Conservation (phyloP, 176 grass and related monocot genomes). For the Rhynchospora pubera region DNA sequence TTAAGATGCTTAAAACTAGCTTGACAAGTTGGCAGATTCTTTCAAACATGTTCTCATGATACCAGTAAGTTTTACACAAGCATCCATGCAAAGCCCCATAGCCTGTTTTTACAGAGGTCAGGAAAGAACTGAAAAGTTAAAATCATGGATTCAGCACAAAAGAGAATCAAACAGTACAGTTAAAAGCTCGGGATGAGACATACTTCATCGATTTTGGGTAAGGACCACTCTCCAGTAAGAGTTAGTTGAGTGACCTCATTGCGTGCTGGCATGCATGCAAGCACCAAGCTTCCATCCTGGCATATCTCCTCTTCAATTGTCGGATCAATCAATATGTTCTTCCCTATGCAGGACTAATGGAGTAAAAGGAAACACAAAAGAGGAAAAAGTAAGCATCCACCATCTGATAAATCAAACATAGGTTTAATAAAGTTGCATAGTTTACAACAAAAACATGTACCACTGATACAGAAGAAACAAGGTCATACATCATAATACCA, state of each 20-base stretch:
- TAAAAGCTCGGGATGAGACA: not conserved
- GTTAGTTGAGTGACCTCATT: conserved; percentile 79
- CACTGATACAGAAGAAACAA: conserved; percentile 89
- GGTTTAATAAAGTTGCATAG: not conserved
- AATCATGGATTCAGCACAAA: not conserved
- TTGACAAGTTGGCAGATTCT: conserved; percentile 41
- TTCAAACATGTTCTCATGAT: conserved; percentile 73
- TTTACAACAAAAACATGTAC: conserved; percentile 32
- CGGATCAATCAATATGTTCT: conserved; percentile 85
- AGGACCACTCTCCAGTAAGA: conserved; percentile 72
- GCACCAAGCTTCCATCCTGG: conserved; percentile 81
- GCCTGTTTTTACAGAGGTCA: conserved; percentile 40
- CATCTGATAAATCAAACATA: not conserved
- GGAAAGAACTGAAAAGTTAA: not conserved
- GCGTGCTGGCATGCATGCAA: conserved; percentile 68
- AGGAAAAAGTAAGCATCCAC: not conserved
- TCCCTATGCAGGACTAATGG: conserved; percentile 69
- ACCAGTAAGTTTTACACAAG: conserved; percentile 60
- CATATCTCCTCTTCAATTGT: conserved; percentile 83
- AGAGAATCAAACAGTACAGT: not conserved
- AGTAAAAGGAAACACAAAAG: not conserved
- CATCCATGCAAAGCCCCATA: conserved; percentile 89
- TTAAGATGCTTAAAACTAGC: conserved; percentile 22
- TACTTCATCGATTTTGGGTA: conserved; percentile 74
- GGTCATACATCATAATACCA: conserved; percentile 92